Evolutionary conservation across 495 filamentous ascomycete genomes (phyloP).

Genomic region (Barbatosphaeria neglecta): DNA sequence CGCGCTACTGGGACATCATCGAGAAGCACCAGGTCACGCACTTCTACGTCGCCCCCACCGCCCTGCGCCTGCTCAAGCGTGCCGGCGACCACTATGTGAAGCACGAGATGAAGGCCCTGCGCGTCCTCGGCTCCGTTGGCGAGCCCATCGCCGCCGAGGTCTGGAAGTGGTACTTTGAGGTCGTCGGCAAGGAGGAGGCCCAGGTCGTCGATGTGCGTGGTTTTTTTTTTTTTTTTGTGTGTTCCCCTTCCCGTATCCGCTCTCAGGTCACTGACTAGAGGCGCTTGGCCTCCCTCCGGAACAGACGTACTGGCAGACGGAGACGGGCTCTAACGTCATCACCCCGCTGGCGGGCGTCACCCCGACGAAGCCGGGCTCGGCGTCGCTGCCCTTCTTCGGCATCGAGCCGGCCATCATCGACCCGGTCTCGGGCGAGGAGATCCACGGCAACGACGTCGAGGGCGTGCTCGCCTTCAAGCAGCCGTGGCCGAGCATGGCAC

Average conservation of each 20-base stretch:
- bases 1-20: constrained; percentile 97
- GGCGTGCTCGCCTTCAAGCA: constrained; percentile 97
- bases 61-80: constrained; percentile 83
- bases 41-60: constrained; percentile 97
- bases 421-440: constrained; percentile 87
- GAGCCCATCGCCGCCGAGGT: constrained; percentile 98
- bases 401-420: constrained; percentile 98
- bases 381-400: constrained; percentile 86
- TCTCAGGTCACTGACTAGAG: constrained; percentile 1
- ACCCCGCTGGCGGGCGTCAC: constrained; percentile 65
- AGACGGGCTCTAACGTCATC: constrained; percentile 92
- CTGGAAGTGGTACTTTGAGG: constrained; percentile 99
- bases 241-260: too few relatives aligned
- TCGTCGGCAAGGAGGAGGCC: constrained; percentile 85
- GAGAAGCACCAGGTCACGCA: constrained; percentile 91
- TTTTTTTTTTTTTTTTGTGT: neutral
- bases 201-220: constrained; percentile 85
- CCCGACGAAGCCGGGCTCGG: constrained; percentile 67
- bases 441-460: constrained; percentile 93
- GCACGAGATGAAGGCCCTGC: constrained; percentile 75
- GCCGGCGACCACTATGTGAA: constrained; percentile 87
- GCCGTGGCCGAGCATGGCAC: constrained; percentile 97
- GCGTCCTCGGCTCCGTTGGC: constrained; percentile 91
- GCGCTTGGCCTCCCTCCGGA: too few relatives aligned
- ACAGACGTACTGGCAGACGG: constrained; percentile 99